phyloP scores from a whole-genome alignment of 164 flowering plant species.

The Sextonia rubra region DNA sequence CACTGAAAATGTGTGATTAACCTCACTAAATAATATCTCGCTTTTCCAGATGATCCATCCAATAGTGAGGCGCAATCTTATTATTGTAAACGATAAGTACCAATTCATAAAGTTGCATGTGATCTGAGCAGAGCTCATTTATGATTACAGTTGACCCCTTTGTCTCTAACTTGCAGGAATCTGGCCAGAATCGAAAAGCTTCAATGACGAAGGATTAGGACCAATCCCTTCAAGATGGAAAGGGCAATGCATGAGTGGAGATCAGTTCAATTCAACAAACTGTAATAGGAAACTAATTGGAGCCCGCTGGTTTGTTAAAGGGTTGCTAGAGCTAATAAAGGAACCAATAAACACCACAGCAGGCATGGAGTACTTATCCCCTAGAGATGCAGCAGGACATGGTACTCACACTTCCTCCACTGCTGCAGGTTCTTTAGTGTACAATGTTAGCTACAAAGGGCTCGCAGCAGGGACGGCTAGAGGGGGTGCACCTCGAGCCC shows the following conservation, averaged over 20 bases:
- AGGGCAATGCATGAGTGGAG: slow-evolving; percentile 1
- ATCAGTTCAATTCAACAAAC: slow-evolving; percentile 4
- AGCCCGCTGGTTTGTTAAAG: slow-evolving; percentile 5
- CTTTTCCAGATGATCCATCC: too few species aligned
- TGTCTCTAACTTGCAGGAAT: not conserved
- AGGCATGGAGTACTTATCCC: slow-evolving; percentile 1
- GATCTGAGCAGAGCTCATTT: slow-evolving; percentile 41
- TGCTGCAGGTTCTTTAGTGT: not conserved
- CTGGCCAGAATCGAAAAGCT: slow-evolving; percentile 16
- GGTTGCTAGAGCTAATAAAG: slow-evolving; percentile 5
- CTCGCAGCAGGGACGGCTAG: slow-evolving; percentile 4
- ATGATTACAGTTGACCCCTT: not conserved
- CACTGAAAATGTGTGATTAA: too few species aligned
- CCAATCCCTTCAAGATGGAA: slow-evolving; percentile 8
- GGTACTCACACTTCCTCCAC: slow-evolving; percentile 11
- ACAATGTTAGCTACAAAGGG: slow-evolving; percentile 2
- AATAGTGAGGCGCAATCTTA: too few species aligned
- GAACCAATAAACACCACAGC: not conserved
- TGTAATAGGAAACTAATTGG: slow-evolving; percentile 10
- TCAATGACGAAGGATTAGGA: slow-evolving; percentile 8
- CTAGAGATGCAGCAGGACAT: slow-evolving; percentile 2
- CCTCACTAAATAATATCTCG: too few species aligned
- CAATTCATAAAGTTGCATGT: too few species aligned
- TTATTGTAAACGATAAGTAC: too few species aligned
- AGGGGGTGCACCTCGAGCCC: slow-evolving; percentile 11